Conservation (phyloP, 2,329 filamentous ascomycete genomes). For the Venturia asperata region DNA sequence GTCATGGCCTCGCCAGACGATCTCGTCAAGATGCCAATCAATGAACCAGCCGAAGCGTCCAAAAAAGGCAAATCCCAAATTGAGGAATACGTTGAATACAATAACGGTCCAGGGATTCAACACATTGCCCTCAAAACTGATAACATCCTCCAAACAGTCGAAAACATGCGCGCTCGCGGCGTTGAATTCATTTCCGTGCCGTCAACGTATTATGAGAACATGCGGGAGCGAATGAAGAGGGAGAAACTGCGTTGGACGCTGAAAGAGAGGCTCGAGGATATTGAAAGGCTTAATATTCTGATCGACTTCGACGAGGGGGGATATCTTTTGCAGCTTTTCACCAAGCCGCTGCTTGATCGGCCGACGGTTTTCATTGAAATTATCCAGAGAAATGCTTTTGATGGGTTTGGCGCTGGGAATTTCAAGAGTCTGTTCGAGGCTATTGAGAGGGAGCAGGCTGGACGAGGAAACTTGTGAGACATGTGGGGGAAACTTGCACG, state of each 20-base stretch:
- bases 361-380: slow-evolving; percentile 96
- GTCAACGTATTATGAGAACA: slow-evolving; percentile 72
- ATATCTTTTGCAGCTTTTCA: slow-evolving; percentile 62
- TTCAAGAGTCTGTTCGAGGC: slow-evolving; percentile 95
- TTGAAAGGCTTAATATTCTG: slow-evolving; percentile 74
- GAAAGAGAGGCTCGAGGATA: slow-evolving; percentile 69
- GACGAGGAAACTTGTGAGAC: slow-evolving; percentile 59
- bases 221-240: slow-evolving; percentile 65
- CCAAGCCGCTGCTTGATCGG: slow-evolving; percentile 78
- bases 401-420: slow-evolving; percentile 89
- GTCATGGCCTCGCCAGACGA: slow-evolving; percentile 86
- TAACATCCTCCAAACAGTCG: slow-evolving; percentile 72
- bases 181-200: slow-evolving; percentile 92
- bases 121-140: slow-evolving; percentile 81
- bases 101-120: slow-evolving; percentile 82
- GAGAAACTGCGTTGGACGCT: slow-evolving; percentile 47
- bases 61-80: slow-evolving; percentile 93
- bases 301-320: slow-evolving; percentile 94
- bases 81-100: slow-evolving; percentile 79
- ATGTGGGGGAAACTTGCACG: neutral
- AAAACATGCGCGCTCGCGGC: slow-evolving; percentile 72
- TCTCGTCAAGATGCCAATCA: slow-evolving; percentile 95
- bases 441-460: slow-evolving; percentile 85
- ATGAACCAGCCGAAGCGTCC: slow-evolving; percentile 85
- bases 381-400: slow-evolving; percentile 84